Evolutionary conservation across 2,329 filamentous ascomycete genomes (phyloP), one percentile per base, ranked within the genome.

Genomic region (Dothiorella sarmentorum): DNA sequence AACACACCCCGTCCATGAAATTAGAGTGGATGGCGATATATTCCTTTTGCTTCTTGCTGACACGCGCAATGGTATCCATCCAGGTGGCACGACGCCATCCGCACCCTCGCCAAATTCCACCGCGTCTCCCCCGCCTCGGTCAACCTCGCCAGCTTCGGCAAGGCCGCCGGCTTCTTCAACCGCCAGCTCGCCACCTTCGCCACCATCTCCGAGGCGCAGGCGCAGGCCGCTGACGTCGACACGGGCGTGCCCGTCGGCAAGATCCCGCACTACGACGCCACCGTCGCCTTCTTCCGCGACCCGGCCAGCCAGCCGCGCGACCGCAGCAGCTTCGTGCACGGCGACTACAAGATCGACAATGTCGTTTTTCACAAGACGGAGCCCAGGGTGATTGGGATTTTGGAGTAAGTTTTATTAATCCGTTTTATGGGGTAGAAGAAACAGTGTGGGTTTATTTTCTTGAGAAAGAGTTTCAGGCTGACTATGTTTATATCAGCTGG

Each of bases 101-200:
- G 83, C 65, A 94, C 91, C 5, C 82, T 99, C 26, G 93, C 91
- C 40, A 87, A 87, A 64, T 87, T 97, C 68, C 94, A 99, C 78
- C 79, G 85, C 59, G 86, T 96, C 17, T 76, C 85, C 65, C 84
- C 86, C 40, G 76, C 78, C 42, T 75, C 79, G 47, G 85, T 93
- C 29, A 87, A 87, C 1, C 79, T 97, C 56, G 82, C 82, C 65
- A 76, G 71, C 52, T 97, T 90, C 72, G 94, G 94, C 62, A 88
- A 85, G 69, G 78, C 80, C 2, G 76, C 74, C 0, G 89, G 89
- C 7, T 97, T 96, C 76, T 97, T 96, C 74, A 82, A 83, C 68
- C 85, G 93, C 18, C 93, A 97, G 76, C 82, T 96, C 49, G 83
- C 82, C 61, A 97, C 93, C 1, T 94, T 96, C 79, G 81, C 80